phyloP scores from a whole-genome alignment of 495 filamentous ascomycete species.

The Penicillium odoratum region DNA sequence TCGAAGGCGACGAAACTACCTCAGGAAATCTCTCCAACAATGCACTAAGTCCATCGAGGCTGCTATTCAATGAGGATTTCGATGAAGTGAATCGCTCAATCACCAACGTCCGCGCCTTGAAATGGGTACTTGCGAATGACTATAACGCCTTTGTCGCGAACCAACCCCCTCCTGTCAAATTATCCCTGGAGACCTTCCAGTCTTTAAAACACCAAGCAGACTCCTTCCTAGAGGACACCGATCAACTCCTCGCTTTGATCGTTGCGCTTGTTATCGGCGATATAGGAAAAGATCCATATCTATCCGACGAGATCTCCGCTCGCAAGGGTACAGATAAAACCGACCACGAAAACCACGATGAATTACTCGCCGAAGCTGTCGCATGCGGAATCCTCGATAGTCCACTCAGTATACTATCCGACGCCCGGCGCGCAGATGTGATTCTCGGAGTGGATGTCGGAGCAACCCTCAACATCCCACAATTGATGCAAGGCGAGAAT shows the following conservation, averaged over 20 bases:
- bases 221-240: neutral
- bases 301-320: conserved; percentile 20
- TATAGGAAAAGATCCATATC: conserved; percentile 38
- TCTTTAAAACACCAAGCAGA: conserved; percentile 1
- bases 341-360: conserved; percentile 29
- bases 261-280: conserved; percentile 39
- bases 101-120: conserved; percentile 30
- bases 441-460: conserved; percentile 41
- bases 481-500: conserved; percentile 37
- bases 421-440: conserved; percentile 21
- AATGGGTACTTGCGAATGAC: conserved; percentile 32
- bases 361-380: conserved; percentile 30
- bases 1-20: neutral
- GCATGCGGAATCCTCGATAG: conserved; percentile 19
- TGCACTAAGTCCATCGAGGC: neutral
- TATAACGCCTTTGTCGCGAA: conserved; percentile 28
- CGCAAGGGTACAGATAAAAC: neutral
- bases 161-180: conserved; percentile 14
- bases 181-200: conserved; percentile 11
- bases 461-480: conserved; percentile 40
- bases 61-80: conserved; percentile 18
- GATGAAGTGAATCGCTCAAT: conserved; percentile 41
- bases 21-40: neutral
- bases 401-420: conserved; percentile 16
- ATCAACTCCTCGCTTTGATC: conserved; percentile 31